phyloP scores from a whole-genome alignment of 352 stramenopile genomes.

The Globisporangium yorkense region DNA sequence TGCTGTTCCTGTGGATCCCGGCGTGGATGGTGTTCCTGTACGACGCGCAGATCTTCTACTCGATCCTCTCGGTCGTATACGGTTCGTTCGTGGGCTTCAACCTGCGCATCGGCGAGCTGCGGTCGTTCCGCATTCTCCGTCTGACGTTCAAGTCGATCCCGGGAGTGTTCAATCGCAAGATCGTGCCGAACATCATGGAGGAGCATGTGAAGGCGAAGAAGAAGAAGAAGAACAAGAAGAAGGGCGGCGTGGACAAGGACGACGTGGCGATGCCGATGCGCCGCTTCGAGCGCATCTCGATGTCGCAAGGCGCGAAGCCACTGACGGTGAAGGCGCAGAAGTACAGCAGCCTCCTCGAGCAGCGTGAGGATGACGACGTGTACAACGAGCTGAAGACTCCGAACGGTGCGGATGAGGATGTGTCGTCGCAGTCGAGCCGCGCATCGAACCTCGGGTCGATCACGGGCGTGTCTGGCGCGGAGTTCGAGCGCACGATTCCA shows the following conservation, averaged over 20 bases:
- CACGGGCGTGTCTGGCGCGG: constrained; percentile 68
- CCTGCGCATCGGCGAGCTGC: constrained; percentile 75
- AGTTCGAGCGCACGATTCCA: constrained; percentile 81
- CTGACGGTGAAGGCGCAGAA: constrained; percentile 81
- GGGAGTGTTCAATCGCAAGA: constrained; percentile 86
- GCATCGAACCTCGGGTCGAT: no score
- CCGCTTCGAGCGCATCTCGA: constrained; percentile 77
- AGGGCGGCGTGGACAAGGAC: constrained; percentile 61
- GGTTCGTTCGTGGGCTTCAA: constrained; percentile 84
- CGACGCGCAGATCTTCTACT: constrained; percentile 85
- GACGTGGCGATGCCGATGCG: constrained; percentile 58
- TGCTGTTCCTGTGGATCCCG: constrained; percentile 79
- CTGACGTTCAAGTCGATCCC: constrained; percentile 85
- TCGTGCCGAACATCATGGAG: constrained; percentile 86
- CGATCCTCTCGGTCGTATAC: constrained; percentile 68
- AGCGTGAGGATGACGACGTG: constrained; percentile 28
- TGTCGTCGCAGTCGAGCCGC: no score
- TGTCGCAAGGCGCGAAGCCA: constrained; percentile 76
- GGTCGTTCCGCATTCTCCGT: constrained; percentile 78
- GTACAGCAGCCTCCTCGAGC: constrained; percentile 73
- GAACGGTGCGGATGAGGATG: no score
- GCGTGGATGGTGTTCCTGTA: constrained; percentile 85
- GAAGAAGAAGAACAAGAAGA: constrained; percentile 67
- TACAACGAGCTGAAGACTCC: constrained; percentile 66
- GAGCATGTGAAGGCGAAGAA: constrained; percentile 72